phyloP scores from a whole-genome alignment of 371 early-diverging fungal species.

The Rhizopus microsporus region DNA sequence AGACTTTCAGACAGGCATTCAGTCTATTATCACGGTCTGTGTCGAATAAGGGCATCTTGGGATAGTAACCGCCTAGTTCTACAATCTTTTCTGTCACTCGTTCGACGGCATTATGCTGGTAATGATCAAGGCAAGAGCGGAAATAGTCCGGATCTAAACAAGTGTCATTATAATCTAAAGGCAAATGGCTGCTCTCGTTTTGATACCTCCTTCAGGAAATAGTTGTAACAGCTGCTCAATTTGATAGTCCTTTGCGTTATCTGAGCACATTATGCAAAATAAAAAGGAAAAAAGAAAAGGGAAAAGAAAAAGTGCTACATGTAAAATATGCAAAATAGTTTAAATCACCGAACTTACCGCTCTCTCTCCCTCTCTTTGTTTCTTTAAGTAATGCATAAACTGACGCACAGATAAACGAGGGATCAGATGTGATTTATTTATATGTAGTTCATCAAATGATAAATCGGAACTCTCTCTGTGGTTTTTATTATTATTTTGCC shows the following conservation, averaged over 20 bases:
- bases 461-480: too few species aligned
- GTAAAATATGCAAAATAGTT: too few species aligned
- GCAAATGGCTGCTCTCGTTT: not conserved
- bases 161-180: not conserved
- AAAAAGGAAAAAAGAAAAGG: not conserved
- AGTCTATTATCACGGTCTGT: conserved; percentile 15
- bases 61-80: conserved; percentile 39
- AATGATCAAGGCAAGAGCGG: conserved; percentile 39
- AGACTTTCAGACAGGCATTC: conserved; percentile 37
- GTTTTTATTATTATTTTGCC: too few species aligned
- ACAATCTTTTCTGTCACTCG: conserved; percentile 48
- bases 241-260: conserved; percentile 8
- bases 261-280: not conserved
- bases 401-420: too few species aligned
- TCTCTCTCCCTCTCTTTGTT: too few species aligned
- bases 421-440: too few species aligned
- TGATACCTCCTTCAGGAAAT: conserved; percentile 43
- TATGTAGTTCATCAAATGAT: too few species aligned
- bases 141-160: conserved; percentile 49
- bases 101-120: conserved; percentile 43
- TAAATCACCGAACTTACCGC: not conserved
- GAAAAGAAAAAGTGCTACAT: not conserved
- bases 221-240: conserved; percentile 28
- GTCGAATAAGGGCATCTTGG: conserved; percentile 19
- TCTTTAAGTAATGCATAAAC: too few species aligned